phyloP scores from a whole-genome alignment of 768 basidiomycete genomes.

The Asterophora parasitica region DNA sequence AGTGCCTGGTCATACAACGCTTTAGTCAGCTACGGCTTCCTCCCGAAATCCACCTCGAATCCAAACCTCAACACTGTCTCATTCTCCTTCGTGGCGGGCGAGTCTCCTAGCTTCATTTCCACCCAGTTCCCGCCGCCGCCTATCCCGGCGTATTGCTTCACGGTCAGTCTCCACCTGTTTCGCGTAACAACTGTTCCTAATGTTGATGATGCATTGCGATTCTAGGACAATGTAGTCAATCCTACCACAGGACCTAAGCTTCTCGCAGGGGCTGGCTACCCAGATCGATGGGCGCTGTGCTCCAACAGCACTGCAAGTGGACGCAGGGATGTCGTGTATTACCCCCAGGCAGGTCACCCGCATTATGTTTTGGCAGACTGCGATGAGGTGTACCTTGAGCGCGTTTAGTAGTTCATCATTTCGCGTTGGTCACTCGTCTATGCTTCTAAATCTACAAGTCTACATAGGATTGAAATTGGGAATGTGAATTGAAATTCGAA shows the following conservation, averaged over 20 bases:
- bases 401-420: neutral
- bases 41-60: slow-evolving; percentile 9
- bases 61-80: slow-evolving; percentile 9
- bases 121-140: slow-evolving; percentile 9
- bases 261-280: slow-evolving; percentile 9
- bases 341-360: slow-evolving; percentile 13
- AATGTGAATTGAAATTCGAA: no score
- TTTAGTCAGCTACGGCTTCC: slow-evolving; percentile 7
- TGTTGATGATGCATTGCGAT: neutral
- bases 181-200: neutral
- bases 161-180: slow-evolving; percentile 2
- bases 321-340: slow-evolving; percentile 18
- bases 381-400: slow-evolving; percentile 10
- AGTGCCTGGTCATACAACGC: slow-evolving; percentile 7
- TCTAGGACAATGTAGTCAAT: slow-evolving; percentile 8
- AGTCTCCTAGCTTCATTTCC: slow-evolving; percentile 14
- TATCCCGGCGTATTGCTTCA: slow-evolving; percentile 11
- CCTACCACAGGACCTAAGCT: slow-evolving; percentile 7
- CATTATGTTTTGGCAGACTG: slow-evolving; percentile 15
- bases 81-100: slow-evolving; percentile 7
- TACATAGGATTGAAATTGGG: no score
- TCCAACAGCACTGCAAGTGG: slow-evolving; percentile 16
- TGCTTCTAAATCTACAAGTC: no score
- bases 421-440: no score
- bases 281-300: slow-evolving; percentile 19